phyloP scores from a whole-genome alignment of 768 basidiomycete species.

The Agaricus blazei region DNA sequence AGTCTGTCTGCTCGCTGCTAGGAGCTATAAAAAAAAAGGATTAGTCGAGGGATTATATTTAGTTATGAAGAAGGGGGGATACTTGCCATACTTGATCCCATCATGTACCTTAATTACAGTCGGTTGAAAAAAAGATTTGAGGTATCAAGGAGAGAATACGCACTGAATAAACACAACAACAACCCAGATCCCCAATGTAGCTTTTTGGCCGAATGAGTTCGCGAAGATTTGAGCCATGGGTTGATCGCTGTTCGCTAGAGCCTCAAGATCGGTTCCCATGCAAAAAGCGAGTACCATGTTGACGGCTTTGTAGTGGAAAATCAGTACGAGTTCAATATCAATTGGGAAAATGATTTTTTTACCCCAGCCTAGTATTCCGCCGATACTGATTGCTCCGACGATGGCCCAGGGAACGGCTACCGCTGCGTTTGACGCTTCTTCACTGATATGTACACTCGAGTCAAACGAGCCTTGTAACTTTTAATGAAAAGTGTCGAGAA shows the following conservation, averaged over 20 bases:
- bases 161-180: constrained; percentile 36
- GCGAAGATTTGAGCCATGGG: constrained; percentile 61
- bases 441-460: constrained; percentile 61
- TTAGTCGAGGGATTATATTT: not conserved
- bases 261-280: constrained; percentile 48
- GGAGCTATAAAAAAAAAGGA: constrained; percentile 15
- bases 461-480: constrained; percentile 37
- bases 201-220: constrained; percentile 35
- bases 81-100: constrained; percentile 52
- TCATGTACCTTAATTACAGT: constrained; percentile 39
- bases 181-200: constrained; percentile 32
- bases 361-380: constrained; percentile 60
- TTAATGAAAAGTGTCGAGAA: not conserved
- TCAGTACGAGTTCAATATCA: not conserved
- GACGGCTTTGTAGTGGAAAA: constrained; percentile 33
- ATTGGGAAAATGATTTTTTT: constrained; percentile 11
- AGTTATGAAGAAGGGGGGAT: no score
- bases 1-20: constrained; percentile 45
- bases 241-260: constrained; percentile 40
- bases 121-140: no score
- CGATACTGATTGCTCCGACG: constrained; percentile 46
- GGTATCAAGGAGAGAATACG: constrained; percentile 11
- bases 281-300: constrained; percentile 61
- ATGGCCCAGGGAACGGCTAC: constrained; percentile 69
- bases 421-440: constrained; percentile 67